phyloP scores from a whole-genome alignment of 2,329 filamentous ascomycete genomes.

The Tolypocladium inflatum region DNA sequence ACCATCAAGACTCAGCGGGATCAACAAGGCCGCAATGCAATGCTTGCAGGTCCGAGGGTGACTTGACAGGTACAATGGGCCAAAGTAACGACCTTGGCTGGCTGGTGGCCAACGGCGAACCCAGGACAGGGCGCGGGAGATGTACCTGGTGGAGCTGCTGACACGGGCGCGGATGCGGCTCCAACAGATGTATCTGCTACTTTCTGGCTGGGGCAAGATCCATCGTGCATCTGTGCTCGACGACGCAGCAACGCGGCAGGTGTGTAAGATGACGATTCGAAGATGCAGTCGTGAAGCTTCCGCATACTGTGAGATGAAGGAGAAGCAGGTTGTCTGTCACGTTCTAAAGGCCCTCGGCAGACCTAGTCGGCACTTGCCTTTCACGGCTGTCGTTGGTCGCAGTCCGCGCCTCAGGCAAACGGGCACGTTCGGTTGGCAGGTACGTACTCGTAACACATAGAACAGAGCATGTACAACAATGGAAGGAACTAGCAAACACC shows the following conservation, averaged over 20 bases:
- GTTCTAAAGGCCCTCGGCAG: too few relatives aligned
- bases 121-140: not conserved
- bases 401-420: not conserved
- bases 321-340: not conserved
- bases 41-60: not conserved
- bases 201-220: not conserved
- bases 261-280: not conserved
- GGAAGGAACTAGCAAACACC: not conserved
- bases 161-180: not conserved
- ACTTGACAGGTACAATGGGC: not conserved
- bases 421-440: not conserved
- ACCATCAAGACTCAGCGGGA: not conserved
- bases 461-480: not conserved
- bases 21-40: not conserved
- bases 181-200: not conserved
- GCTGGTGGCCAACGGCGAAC: not conserved
- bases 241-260: not conserved
- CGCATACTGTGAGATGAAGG: not conserved
- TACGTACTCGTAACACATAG: too few relatives aligned
- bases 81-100: not conserved
- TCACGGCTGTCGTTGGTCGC: not conserved
- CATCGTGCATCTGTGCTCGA: not conserved
- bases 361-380: not conserved
- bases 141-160: conserved; percentile 2
- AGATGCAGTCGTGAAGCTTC: not conserved